A percentile compares a stretch with the other conserved stretches of the same genome.
phyloP scores from a whole-genome alignment of 345 rosid genomes.

The Raphanus raphanistrum region DNA sequence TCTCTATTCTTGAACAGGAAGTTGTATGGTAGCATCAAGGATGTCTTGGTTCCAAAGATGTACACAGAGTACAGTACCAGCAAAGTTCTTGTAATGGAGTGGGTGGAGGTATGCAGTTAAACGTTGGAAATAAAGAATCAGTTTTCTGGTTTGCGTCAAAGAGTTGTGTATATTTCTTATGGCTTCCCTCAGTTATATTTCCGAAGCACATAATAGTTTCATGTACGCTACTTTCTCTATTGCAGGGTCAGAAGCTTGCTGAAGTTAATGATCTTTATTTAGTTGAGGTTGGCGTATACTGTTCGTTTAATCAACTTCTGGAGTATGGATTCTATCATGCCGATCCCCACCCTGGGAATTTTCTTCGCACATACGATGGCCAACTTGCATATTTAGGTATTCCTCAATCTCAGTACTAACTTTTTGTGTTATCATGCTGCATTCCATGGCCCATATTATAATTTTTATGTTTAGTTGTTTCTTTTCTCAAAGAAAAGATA shows the following conservation, averaged over 20 bases:
- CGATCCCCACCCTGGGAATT: constrained; percentile 98
- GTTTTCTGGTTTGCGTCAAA: constrained; percentile 1
- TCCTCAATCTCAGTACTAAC: neutral
- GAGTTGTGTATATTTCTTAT: constrained; percentile 14
- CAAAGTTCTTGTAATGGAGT: constrained; percentile 88
- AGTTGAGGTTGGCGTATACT: constrained; percentile 88
- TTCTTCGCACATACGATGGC: constrained; percentile 84
- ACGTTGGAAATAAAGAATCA: neutral
- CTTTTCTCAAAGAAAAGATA: neutral
- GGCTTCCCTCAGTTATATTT: constrained; percentile 7
- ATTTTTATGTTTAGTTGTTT: neutral
- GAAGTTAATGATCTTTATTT: constrained; percentile 76
- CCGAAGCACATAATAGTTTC: constrained; percentile 6
- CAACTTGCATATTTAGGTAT: constrained; percentile 92
- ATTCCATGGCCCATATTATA: constrained; percentile 3
- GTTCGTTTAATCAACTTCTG: constrained; percentile 92
- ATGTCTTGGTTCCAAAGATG: constrained; percentile 87
- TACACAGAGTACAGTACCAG: constrained; percentile 75
- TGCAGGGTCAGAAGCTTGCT: constrained; percentile 79
- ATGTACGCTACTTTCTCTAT: constrained; percentile 17
- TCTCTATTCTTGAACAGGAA: constrained; percentile 49
- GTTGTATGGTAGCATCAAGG: constrained; percentile 71
- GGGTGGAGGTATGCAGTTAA: constrained; percentile 76
- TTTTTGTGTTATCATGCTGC: neutral
- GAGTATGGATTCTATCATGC: constrained; percentile 97